These are phyloP conservation scores for Alternaria viburni DNA, from an alignment of 2,329 filamentous ascomycete species.

Conservation along the genomic window DNA sequence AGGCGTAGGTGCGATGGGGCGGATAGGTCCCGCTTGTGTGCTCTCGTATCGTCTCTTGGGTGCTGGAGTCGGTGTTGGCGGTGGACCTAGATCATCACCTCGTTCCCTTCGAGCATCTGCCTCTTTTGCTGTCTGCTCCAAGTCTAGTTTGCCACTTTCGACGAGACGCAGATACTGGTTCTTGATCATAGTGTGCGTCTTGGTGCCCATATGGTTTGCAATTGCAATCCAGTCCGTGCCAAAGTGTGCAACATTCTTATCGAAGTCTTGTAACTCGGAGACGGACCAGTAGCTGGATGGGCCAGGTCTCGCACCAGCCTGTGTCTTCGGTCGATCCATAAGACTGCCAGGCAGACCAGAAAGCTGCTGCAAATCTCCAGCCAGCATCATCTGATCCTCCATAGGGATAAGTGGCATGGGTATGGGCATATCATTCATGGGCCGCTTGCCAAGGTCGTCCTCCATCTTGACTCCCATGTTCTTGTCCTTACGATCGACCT, in stretches of 20 bases:
- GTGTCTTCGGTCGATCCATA: slow-evolving; percentile 43
- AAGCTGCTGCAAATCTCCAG: slow-evolving; percentile 28
- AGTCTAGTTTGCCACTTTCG: slow-evolving; percentile 52
- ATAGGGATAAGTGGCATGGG: slow-evolving; percentile 30
- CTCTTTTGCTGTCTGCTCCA: slow-evolving; percentile 50
- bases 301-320: slow-evolving; percentile 58
- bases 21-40: slow-evolving; percentile 46
- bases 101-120: slow-evolving; percentile 51
- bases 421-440: slow-evolving; percentile 35
- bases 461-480: slow-evolving; percentile 41
- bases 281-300: slow-evolving; percentile 89
- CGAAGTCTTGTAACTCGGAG: slow-evolving; percentile 79
- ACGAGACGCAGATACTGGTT: slow-evolving; percentile 58
- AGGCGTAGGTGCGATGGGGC: slow-evolving; percentile 54
- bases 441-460: slow-evolving; percentile 39
- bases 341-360: slow-evolving; percentile 32
- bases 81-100: slow-evolving; percentile 56
- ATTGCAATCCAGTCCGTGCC: slow-evolving; percentile 81
- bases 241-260: slow-evolving; percentile 72
- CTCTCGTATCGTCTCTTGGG: slow-evolving; percentile 57
- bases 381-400: slow-evolving; percentile 36
- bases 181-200: slow-evolving; percentile 80
- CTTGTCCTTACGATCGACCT: slow-evolving; percentile 44
- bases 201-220: slow-evolving; percentile 79
- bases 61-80: slow-evolving; percentile 57